These are phyloP conservation scores for Oryza glumipatula DNA, from an alignment of 176 grass and related monocot species.

Conservation along the genomic window DNA sequence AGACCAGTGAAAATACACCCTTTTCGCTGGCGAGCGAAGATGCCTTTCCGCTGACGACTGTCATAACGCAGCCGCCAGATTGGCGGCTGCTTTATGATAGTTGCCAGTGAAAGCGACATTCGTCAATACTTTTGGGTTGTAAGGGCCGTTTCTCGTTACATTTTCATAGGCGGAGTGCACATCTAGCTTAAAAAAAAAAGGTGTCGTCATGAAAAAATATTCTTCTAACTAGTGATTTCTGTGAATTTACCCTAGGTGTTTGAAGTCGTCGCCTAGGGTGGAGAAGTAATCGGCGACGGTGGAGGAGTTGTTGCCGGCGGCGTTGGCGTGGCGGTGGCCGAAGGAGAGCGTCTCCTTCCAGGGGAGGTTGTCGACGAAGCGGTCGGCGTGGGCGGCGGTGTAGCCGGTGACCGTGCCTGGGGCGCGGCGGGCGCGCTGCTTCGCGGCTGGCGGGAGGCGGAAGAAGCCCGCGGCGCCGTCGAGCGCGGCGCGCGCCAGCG, in stretches of 20 bases:
- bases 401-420: slow-evolving; percentile 60
- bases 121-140: no score
- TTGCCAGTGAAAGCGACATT: no score
- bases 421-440: slow-evolving; percentile 45
- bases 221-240: no score
- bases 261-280: slow-evolving; percentile 57
- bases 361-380: slow-evolving; percentile 67
- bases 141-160: no score
- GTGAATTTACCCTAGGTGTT: slow-evolving; percentile 65
- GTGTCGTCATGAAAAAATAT: no score
- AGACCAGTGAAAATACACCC: no score
- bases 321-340: slow-evolving; percentile 9
- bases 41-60: no score
- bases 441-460: slow-evolving; percentile 49
- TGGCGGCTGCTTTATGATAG: no score
- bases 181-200: no score
- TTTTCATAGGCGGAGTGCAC: no score
- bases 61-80: no score
- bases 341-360: slow-evolving; percentile 95
- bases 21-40: no score
- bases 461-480: slow-evolving; percentile 58
- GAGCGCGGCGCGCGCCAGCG: slow-evolving; percentile 50
- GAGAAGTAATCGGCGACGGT: slow-evolving; percentile 56
- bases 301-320: not conserved
- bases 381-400: slow-evolving; percentile 62